Percentiles rank a stretch among this genome's conserved stretches.
Evolutionary conservation across 192 early-diverging fungal species (phyloP).

Genomic region (Linnemannia elongata): DNA sequence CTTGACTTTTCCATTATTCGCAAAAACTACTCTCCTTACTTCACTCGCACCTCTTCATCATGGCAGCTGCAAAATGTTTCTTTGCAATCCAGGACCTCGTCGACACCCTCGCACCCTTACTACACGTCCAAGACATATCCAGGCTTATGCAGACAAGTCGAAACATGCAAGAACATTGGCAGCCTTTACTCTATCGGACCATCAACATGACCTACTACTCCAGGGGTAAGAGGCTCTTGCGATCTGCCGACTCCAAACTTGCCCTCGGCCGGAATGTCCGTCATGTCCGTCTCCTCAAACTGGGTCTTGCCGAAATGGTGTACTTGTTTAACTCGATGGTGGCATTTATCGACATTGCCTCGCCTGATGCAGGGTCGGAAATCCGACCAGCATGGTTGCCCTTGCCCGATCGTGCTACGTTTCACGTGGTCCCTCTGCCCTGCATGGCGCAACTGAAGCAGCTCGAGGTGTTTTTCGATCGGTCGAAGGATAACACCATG

Average conservation of each 20-base stretch:
- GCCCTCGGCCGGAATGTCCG: neutral
- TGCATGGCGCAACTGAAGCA: neutral
- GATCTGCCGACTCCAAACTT: neutral
- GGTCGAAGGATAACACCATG: neutral
- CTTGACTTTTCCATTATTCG: too few relatives aligned
- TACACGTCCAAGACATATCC: neutral
- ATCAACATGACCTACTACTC: conserved; percentile 4
- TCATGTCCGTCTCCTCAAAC: neutral
- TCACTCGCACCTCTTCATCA: neutral
- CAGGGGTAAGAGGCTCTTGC: neutral
- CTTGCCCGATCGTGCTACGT: neutral
- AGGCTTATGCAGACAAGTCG: neutral
- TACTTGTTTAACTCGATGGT: neutral
- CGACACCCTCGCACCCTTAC: neutral
- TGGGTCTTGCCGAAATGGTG: neutral
- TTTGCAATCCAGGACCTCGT: neutral
- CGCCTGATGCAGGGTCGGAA: neutral
- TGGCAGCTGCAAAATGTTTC: neutral
- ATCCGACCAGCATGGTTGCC: neutral
- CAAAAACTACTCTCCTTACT: too few relatives aligned
- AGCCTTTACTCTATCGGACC: neutral
- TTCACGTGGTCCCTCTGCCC: neutral
- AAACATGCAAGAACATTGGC: neutral
- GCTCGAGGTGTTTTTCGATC: neutral
- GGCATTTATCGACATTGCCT: neutral